These are phyloP conservation scores for Volvox reticuliferus DNA, from an alignment of 139 green algal species.

Conservation along the genomic window DNA sequence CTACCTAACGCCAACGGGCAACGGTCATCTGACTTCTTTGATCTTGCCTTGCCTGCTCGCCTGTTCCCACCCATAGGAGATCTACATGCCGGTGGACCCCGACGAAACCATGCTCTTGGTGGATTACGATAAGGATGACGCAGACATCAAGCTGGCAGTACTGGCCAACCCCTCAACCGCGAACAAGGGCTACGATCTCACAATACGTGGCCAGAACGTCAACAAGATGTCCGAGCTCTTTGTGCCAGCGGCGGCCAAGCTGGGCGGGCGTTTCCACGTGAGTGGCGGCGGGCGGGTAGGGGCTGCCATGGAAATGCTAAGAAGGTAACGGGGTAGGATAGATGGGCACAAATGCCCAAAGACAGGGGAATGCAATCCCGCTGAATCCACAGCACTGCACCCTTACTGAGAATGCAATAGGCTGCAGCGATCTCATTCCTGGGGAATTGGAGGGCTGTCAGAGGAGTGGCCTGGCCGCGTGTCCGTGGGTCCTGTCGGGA, in stretches of 20 bases:
- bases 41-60: no score
- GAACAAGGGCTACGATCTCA: constrained; percentile 43
- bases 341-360: neutral
- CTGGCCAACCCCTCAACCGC: constrained; percentile 27
- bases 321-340: no score
- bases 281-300: neutral
- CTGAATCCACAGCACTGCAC: neutral
- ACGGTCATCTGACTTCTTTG: no score
- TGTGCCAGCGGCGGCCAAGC: constrained; percentile 36
- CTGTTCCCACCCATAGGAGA: constrained; percentile 26
- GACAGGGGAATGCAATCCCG: neutral
- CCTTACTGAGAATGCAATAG: no score
- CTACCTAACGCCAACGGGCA: neutral
- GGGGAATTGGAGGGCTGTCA: no score
- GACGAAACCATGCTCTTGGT: constrained; percentile 40
- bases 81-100: constrained; percentile 47
- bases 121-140: constrained; percentile 49
- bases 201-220: constrained; percentile 25
- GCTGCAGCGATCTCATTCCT: no score
- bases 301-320: neutral
- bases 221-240: constrained; percentile 49
- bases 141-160: constrained; percentile 49
- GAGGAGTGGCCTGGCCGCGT: no score
- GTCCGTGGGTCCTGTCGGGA: no score
- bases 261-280: constrained; percentile 10